These are phyloP conservation scores for Penicillium oxalicum DNA, from an alignment of 2,329 filamentous ascomycete genomes.

Conservation along the genomic window DNA sequence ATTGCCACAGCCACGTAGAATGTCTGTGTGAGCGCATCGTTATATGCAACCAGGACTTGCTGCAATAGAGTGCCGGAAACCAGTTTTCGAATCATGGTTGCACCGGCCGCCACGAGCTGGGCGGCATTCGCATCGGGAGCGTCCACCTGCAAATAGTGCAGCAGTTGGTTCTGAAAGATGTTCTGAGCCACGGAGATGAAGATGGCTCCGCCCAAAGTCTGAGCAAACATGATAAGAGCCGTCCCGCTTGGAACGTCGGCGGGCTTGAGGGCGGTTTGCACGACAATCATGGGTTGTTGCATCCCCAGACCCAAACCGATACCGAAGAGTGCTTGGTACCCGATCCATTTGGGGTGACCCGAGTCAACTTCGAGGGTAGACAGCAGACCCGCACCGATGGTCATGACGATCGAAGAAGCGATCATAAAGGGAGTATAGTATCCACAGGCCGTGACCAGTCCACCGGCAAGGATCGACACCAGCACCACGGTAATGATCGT, in stretches of 20 bases:
- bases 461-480: slow-evolving; percentile 28
- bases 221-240: slow-evolving; percentile 32
- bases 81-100: slow-evolving; percentile 31
- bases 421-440: slow-evolving; percentile 40
- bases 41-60: slow-evolving; percentile 33
- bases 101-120: slow-evolving; percentile 30
- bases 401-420: slow-evolving; percentile 25
- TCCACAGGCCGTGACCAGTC: slow-evolving; percentile 27
- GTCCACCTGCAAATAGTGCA: slow-evolving; percentile 19
- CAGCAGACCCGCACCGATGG: slow-evolving; percentile 33
- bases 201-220: slow-evolving; percentile 35
- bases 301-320: slow-evolving; percentile 33
- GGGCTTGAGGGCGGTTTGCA: slow-evolving; percentile 29
- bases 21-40: slow-evolving; percentile 31
- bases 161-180: slow-evolving; percentile 34
- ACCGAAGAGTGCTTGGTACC: slow-evolving; percentile 35
- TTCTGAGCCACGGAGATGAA: slow-evolving; percentile 36
- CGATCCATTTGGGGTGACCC: slow-evolving; percentile 32
- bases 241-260: slow-evolving; percentile 33
- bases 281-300: slow-evolving; percentile 32
- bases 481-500: slow-evolving; percentile 30
- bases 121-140: slow-evolving; percentile 24
- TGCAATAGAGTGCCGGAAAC: slow-evolving; percentile 24
- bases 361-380: slow-evolving; percentile 31
- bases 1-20: slow-evolving; percentile 38